Evolutionary conservation across 2,329 filamentous ascomycete genomes (phyloP).

Genomic region (Ophiosphaerella korrae): DNA sequence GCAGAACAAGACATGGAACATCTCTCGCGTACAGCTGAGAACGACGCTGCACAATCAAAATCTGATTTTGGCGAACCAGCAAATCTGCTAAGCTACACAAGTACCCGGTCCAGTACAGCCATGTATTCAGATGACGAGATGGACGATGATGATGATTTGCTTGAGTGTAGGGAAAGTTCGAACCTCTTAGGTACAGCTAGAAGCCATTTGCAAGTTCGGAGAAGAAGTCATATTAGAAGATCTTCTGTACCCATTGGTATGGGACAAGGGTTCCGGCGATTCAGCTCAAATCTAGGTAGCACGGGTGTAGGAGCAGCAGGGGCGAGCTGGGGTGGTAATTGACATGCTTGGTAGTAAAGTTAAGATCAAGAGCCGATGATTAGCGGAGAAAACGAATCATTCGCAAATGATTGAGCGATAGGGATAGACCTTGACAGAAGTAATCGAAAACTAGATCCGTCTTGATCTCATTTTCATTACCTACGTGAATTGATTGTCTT

Average conservation of each 20-base stretch:
- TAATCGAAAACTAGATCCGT: too few relatives aligned
- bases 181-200: conserved; percentile 17
- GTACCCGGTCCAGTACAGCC: conserved; percentile 33
- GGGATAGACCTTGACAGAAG: too few relatives aligned
- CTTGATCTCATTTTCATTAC: too few relatives aligned
- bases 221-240: conserved; percentile 41
- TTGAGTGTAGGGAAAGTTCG: conserved; percentile 17
- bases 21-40: conserved; percentile 2
- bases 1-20: conserved; percentile 16
- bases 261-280: conserved; percentile 51
- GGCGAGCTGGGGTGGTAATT: conserved; percentile 41
- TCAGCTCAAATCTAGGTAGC: conserved; percentile 53
- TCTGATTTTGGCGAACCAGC: conserved; percentile 47
- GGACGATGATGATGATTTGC: conserved; percentile 13
- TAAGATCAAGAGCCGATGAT: too few relatives aligned
- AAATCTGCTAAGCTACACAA: conserved; percentile 42
- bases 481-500: too few relatives aligned
- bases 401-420: too few relatives aligned
- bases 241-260: conserved; percentile 54
- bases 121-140: conserved; percentile 31
- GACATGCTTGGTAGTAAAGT: neutral
- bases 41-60: conserved; percentile 35
- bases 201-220: conserved; percentile 40
- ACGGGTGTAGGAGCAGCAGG: conserved; percentile 43
- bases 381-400: too few relatives aligned